phyloP scores from a whole-genome alignment of 192 early-diverging fungal species.

The Coemansia sp. region DNA sequence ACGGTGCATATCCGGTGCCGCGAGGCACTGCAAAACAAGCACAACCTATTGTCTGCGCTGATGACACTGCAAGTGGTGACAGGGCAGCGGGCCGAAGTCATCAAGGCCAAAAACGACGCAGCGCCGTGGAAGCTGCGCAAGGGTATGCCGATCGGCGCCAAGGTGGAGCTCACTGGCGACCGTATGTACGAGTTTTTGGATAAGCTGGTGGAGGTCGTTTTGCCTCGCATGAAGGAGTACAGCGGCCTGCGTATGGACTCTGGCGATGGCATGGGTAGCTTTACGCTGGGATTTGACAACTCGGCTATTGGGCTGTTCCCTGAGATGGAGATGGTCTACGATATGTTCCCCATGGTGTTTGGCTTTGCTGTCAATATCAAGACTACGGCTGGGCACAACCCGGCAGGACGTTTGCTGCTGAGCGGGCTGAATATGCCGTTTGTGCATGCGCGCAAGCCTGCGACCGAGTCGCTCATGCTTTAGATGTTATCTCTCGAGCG shows the following conservation, averaged over 20 bases:
- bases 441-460: conserved; percentile 52
- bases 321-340: conserved; percentile 95
- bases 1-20: conserved; percentile 86
- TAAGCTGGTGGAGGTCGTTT: conserved; percentile 90
- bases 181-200: conserved; percentile 94
- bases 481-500: background rate
- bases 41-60: conserved; percentile 82
- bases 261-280: conserved; percentile 80
- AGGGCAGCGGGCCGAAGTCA: conserved; percentile 73
- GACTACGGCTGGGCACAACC: conserved; percentile 78
- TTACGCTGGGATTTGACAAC: conserved; percentile 82
- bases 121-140: conserved; percentile 86
- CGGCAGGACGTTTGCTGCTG: conserved; percentile 77
- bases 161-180: conserved; percentile 77
- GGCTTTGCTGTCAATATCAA: conserved; percentile 85
- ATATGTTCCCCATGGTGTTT: conserved; percentile 87
- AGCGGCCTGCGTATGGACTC: conserved; percentile 70
- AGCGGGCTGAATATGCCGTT: conserved; percentile 91
- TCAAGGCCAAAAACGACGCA: conserved; percentile 78
- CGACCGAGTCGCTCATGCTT: conserved; percentile 21
- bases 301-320: conserved; percentile 90
- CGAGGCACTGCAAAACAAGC: conserved; percentile 86
- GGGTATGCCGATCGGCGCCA: conserved; percentile 89
- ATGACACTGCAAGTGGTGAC: conserved; percentile 91
- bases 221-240: conserved; percentile 94